phyloP scores from a whole-genome alignment of 1,284 basidiomycete genomes.

The Austroboletus olivaceoglutinosus region DNA sequence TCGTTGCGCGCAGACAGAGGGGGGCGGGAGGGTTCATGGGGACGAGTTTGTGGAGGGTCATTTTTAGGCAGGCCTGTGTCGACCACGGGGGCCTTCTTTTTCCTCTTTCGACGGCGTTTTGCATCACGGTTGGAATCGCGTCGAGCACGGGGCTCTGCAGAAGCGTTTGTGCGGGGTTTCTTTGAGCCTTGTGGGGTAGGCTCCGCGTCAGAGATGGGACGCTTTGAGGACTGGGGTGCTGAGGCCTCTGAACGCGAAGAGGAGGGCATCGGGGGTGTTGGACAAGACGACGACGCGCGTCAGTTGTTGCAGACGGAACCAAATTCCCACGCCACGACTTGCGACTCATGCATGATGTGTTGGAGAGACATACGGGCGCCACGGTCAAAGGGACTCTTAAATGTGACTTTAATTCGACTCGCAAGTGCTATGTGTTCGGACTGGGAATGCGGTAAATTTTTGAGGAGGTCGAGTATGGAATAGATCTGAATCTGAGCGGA shows the following conservation, averaged over 20 bases:
- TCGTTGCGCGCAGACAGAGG: conserved; percentile 26
- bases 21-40: conserved; percentile 14
- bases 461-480: too few species aligned
- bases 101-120: conserved; percentile 42
- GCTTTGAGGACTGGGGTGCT: conserved; percentile 16
- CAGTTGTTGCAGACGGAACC: not conserved
- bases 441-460: not conserved
- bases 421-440: not conserved
- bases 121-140: conserved; percentile 40
- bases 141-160: conserved; percentile 23
- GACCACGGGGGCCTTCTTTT: conserved; percentile 40
- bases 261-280: conserved; percentile 22
- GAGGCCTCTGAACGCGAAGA: conserved; percentile 20
- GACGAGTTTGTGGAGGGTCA: conserved; percentile 10
- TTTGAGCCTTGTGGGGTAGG: conserved; percentile 15
- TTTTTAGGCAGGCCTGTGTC: conserved; percentile 3
- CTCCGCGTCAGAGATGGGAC: conserved; percentile 25
- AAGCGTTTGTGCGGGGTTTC: conserved; percentile 22
- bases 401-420: too few species aligned
- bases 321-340: conserved; percentile 28
- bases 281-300: not conserved
- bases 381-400: too few species aligned
- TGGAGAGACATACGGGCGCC: too few species aligned
- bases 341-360: too few species aligned
- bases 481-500: not conserved